Conservation (phyloP, 2,329 filamentous ascomycete genomes). For the Ceratocystis albifundus region DNA sequence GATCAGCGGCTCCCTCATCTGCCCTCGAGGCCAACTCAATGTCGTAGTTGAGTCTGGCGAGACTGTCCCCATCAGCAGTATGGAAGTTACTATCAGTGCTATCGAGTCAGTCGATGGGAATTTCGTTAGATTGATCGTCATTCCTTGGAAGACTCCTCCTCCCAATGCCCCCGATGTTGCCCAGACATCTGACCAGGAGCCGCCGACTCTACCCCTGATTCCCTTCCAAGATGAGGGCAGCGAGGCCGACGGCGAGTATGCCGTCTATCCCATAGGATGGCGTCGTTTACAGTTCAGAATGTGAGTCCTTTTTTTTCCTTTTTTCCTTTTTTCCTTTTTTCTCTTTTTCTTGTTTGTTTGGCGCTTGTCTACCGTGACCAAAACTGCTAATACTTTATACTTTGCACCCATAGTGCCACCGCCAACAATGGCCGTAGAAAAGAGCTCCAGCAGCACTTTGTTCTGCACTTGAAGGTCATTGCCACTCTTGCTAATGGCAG, state of each 20-base stretch:
- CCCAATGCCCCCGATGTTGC: slow-evolving; percentile 59
- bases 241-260: slow-evolving; percentile 63
- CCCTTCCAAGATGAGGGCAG: slow-evolving; percentile 51
- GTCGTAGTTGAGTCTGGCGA: slow-evolving; percentile 76
- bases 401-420: slow-evolving; percentile 53
- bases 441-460: slow-evolving; percentile 92
- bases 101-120: slow-evolving; percentile 93
- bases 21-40: slow-evolving; percentile 65
- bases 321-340: no score
- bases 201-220: slow-evolving; percentile 64
- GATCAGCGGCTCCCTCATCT: slow-evolving; percentile 78
- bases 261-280: slow-evolving; percentile 88
- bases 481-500: slow-evolving; percentile 73
- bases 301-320: slow-evolving; percentile 39
- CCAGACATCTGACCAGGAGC: slow-evolving; percentile 67
- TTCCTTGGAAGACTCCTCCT: slow-evolving; percentile 93
- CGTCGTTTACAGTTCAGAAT: slow-evolving; percentile 85
- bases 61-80: slow-evolving; percentile 65
- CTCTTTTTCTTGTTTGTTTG: no score
- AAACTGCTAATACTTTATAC: slow-evolving; percentile 23
- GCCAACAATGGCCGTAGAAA: slow-evolving; percentile 92
- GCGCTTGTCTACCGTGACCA: background rate
- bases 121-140: slow-evolving; percentile 83
- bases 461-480: slow-evolving; percentile 74
- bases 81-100: slow-evolving; percentile 81